Conservation (phyloP, 345 rosid species). For the Cardamine resedifolia region DNA sequence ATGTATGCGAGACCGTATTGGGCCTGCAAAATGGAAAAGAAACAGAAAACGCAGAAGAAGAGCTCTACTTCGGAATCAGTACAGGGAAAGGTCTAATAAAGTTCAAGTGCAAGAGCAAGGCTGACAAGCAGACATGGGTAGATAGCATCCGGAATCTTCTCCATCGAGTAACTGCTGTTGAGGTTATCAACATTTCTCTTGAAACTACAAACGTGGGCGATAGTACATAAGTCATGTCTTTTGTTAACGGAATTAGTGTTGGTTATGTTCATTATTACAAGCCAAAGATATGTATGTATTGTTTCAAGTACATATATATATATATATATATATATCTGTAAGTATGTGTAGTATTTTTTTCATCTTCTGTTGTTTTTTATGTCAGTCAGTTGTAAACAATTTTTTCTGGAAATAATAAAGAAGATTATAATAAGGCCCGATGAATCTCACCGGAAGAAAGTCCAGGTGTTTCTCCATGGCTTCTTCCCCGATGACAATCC, state of each 20-base stretch:
- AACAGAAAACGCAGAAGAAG: constrained; percentile 61
- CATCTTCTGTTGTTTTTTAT: not conserved
- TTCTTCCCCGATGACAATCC: not conserved
- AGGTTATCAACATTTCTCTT: constrained; percentile 47
- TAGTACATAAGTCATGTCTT: constrained; percentile 34
- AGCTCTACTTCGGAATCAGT: constrained; percentile 66
- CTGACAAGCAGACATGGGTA: constrained; percentile 86
- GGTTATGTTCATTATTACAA: not conserved
- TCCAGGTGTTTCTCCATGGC: constrained; percentile 16
- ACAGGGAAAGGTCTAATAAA: constrained; percentile 85
- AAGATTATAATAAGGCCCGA: constrained; percentile 3
- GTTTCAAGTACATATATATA: constrained; percentile 11
- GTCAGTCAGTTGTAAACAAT: constrained; percentile 21
- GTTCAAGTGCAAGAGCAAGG: constrained; percentile 83
- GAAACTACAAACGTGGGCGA: constrained; percentile 49
- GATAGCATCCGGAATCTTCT: constrained; percentile 68
- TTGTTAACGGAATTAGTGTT: constrained; percentile 8
- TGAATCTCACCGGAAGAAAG: constrained; percentile 28
- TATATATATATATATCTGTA: constrained; percentile 9
- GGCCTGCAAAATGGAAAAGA: constrained; percentile 84
- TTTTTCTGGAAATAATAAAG: constrained; percentile 10
- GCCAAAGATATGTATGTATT: constrained; percentile 9
- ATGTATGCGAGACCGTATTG: constrained; percentile 61
- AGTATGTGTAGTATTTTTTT: not conserved
- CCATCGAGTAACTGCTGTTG: constrained; percentile 47